Conservation (phyloP, 2,329 filamentous ascomycete species). For the Orbilia quercus region DNA sequence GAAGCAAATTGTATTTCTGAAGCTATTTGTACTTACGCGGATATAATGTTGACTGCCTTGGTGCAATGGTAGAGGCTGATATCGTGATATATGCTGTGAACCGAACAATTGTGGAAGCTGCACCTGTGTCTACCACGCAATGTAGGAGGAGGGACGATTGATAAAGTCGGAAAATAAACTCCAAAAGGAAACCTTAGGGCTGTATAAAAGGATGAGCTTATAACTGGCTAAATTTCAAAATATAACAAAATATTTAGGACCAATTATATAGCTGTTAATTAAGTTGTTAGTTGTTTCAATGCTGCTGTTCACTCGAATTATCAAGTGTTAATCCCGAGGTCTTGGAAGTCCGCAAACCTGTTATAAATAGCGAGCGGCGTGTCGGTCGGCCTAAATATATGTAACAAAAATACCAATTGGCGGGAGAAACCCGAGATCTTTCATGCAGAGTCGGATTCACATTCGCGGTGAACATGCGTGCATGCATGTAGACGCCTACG, state of each 20-base stretch:
- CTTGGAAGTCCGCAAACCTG: background rate
- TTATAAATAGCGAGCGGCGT: conserved; percentile 12
- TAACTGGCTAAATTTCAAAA: background rate
- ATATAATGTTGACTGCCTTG: too few relatives aligned
- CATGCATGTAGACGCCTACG: conserved; percentile 19
- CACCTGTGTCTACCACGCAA: too few relatives aligned
- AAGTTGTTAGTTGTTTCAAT: background rate
- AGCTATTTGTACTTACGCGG: too few relatives aligned
- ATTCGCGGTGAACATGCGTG: conserved; percentile 33
- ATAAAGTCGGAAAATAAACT: background rate
- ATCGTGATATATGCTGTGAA: too few relatives aligned
- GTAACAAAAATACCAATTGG: conserved; percentile 17
- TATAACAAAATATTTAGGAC: background rate
- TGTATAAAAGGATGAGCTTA: background rate
- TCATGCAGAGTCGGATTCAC: background rate
- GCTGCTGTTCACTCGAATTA: background rate
- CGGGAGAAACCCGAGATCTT: conserved; percentile 27
- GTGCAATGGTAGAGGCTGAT: too few relatives aligned
- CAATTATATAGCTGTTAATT: too few relatives aligned
- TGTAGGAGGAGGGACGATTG: too few relatives aligned
- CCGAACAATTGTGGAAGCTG: too few relatives aligned
- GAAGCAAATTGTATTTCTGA: too few relatives aligned
- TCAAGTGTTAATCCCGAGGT: conserved; percentile 15
- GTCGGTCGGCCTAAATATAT: conserved; percentile 12
- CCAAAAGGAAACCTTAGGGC: background rate